These are phyloP conservation scores for Xerophyta viscosa DNA, from an alignment of 106 monocot genomes.

Conservation along the genomic window DNA sequence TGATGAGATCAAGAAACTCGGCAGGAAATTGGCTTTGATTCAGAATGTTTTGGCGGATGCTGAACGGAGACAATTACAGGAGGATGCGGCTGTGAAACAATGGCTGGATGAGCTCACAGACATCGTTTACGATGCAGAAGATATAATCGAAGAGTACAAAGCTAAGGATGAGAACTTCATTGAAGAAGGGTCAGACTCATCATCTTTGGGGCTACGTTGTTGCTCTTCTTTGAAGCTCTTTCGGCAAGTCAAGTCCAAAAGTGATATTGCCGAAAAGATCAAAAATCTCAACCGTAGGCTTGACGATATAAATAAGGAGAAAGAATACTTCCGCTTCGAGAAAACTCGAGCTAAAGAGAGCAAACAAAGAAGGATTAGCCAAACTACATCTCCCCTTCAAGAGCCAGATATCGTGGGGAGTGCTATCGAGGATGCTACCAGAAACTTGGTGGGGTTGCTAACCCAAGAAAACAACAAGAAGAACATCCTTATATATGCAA, in stretches of 20 bases:
- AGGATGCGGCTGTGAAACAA: no score
- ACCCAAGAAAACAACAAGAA: not conserved
- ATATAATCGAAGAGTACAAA: slow-evolving; percentile 16
- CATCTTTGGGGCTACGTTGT: not conserved
- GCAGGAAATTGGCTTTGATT: no score
- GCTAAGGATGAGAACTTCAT: slow-evolving; percentile 1
- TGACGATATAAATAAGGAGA: slow-evolving; percentile 1
- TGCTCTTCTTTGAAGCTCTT: not conserved
- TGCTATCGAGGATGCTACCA: slow-evolving; percentile 17
- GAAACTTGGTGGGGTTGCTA: slow-evolving; percentile 14
- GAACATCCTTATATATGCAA: slow-evolving; percentile 7
- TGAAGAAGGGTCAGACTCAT: not conserved
- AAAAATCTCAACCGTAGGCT: not conserved
- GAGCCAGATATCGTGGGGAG: slow-evolving; percentile 17
- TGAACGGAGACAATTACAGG: no score
- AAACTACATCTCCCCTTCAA: not conserved
- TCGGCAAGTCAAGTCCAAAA: not conserved
- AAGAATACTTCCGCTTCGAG: not conserved
- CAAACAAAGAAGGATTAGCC: not conserved
- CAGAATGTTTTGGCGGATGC: no score
- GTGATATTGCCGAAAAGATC: not conserved
- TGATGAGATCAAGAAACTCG: no score
- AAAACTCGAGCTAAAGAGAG: not conserved
- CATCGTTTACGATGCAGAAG: slow-evolving; percentile 22
- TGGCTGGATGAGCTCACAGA: slow-evolving; percentile 18